Evolutionary conservation across 345 rosid genomes (phyloP).

Genomic region (Syzygium jambos): DNA sequence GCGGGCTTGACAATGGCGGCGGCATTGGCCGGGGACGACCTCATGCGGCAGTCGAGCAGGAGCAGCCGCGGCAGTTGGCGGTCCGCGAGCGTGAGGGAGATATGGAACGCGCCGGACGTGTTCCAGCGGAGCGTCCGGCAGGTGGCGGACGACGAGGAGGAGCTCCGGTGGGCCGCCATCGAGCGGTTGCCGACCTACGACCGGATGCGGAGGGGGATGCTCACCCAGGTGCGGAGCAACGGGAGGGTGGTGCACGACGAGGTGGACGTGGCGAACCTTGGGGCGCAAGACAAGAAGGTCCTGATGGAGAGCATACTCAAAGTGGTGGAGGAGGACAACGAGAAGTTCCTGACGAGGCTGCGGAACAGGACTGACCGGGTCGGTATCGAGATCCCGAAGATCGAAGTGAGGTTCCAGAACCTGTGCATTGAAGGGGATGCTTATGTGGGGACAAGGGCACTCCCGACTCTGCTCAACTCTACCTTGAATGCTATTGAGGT

Average conservation of each 20-base stretch:
- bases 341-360: conserved; percentile 9
- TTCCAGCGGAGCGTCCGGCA: conserved; percentile 3
- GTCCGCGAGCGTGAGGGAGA: conserved; percentile 3
- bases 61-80: conserved; percentile 9
- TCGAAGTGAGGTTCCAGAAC: conserved; percentile 27
- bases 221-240: conserved; percentile 8
- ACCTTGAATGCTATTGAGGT: conserved; percentile 27
- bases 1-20: not conserved
- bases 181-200: conserved; percentile 22
- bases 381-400: conserved; percentile 24
- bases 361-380: conserved; percentile 23
- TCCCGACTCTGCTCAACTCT: conserved; percentile 24
- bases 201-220: conserved; percentile 11
- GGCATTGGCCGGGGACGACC: conserved; percentile 8
- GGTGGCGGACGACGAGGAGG: conserved; percentile 15
- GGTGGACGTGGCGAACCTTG: conserved; percentile 21
- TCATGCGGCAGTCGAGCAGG: conserved; percentile 8
- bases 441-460: conserved; percentile 26
- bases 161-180: conserved; percentile 19
- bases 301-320: conserved; percentile 22
- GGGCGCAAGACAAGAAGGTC: conserved; percentile 15
- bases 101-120: conserved; percentile 11
- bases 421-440: conserved; percentile 26
- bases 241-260: conserved; percentile 10
- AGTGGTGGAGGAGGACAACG: conserved; percentile 21